Conservation (phyloP, 352 stramenopile species). For the Albugo laibachii region DNA sequence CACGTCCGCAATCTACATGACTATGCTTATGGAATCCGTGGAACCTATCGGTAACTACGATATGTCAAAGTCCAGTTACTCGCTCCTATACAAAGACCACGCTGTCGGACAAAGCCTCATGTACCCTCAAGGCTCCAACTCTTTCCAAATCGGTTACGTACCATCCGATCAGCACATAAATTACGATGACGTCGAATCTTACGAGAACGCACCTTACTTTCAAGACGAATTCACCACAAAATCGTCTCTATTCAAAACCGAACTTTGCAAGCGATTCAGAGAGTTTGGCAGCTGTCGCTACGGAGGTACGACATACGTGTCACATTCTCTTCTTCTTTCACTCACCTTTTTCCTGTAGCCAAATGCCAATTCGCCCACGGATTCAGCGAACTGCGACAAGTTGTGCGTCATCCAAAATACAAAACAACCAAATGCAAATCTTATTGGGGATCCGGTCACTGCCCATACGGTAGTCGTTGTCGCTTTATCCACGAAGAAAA, state of each 20-base stretch:
- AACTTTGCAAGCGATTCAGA: constrained; percentile 73
- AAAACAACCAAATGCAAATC: constrained; percentile 86
- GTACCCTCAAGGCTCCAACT: no score
- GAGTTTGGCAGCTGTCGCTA: constrained; percentile 78
- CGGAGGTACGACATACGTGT: constrained; percentile 9
- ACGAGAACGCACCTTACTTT: no score
- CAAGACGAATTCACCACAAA: constrained; percentile 17
- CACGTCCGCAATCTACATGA: no score
- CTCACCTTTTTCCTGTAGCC: constrained; percentile 5
- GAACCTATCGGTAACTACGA: no score
- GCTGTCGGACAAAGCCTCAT: no score
- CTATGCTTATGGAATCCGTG: no score
- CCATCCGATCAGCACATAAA: no score
- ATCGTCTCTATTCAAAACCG: constrained; percentile 75
- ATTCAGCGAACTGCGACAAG: constrained; percentile 52
- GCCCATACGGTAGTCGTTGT: constrained; percentile 68
- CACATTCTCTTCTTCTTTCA: no score
- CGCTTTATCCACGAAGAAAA: constrained; percentile 77
- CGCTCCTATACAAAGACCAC: no score
- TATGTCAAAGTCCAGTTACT: no score
- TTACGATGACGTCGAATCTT: no score
- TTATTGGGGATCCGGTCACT: constrained; percentile 75
- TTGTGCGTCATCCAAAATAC: constrained; percentile 80
- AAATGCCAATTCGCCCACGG: constrained; percentile 80
- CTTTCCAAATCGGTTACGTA: no score